Percentiles rank a stretch among this genome's conserved stretches.
Evolutionary conservation across 2,329 filamentous ascomycete species (phyloP).

Genomic region (Pseudogymnoascus pannorum): DNA sequence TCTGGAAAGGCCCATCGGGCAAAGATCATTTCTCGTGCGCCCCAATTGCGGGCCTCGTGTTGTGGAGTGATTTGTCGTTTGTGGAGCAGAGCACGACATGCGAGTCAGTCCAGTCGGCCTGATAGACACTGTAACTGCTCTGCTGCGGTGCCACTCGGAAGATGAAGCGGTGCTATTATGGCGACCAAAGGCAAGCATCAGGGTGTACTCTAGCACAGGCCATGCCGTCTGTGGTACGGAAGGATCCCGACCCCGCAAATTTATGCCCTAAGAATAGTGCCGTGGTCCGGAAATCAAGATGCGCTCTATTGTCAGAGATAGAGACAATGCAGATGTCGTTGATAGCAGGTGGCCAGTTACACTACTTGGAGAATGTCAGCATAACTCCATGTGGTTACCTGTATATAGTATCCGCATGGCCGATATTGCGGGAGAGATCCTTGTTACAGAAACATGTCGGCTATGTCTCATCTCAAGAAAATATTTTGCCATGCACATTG

Average conservation of each 20-base stretch:
- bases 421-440: neutral
- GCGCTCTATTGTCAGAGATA: neutral
- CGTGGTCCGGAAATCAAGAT: neutral
- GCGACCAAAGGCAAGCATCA: neutral
- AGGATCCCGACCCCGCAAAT: slow-evolving; percentile 6
- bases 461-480: neutral
- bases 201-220: neutral
- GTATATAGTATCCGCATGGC: neutral
- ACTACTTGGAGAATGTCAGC: neutral
- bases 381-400: neutral
- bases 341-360: neutral
- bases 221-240: slow-evolving; percentile 7
- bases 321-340: neutral
- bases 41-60: neutral
- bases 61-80: slow-evolving; percentile 5
- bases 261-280: neutral
- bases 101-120: neutral
- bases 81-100: slow-evolving; percentile 2
- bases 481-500: slow-evolving; percentile 3
- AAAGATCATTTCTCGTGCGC: slow-evolving; percentile 4
- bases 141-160: slow-evolving; percentile 2
- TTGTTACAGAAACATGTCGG: neutral
- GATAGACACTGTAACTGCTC: neutral
- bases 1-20: slow-evolving; percentile 1
- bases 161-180: slow-evolving; percentile 1